A percentile compares a stretch with the other conserved stretches of the same genome.
phyloP scores from a whole-genome alignment of 352 stramenopile genomes.

The Globisporangium ultimum region DNA sequence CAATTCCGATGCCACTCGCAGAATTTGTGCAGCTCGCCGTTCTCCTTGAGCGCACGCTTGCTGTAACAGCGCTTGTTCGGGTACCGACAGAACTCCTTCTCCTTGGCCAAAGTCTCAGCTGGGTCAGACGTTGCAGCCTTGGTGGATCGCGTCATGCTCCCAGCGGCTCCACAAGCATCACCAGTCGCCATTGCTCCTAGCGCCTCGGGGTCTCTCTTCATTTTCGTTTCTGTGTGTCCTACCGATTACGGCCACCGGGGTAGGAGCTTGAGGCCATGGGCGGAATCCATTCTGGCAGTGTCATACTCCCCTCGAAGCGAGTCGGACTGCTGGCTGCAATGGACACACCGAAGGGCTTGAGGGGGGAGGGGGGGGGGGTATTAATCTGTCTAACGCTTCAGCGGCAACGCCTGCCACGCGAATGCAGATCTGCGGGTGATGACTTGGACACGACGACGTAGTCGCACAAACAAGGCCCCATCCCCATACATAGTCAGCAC shows the following conservation, averaged over 20 bases:
- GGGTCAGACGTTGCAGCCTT: neutral
- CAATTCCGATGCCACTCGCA: slow-evolving; percentile 69
- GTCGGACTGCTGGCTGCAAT: neutral
- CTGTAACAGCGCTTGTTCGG: slow-evolving; percentile 68
- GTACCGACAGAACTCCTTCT: slow-evolving; percentile 48
- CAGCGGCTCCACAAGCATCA: neutral
- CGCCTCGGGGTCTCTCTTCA: neutral
- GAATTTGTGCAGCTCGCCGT: slow-evolving; percentile 70
- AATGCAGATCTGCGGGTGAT: neutral
- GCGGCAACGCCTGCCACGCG: neutral
- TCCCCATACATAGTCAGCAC: too few relatives aligned
- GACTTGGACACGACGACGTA: neutral
- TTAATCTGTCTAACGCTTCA: neutral
- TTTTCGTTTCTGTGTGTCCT: slow-evolving; percentile 1
- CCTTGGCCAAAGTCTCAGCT: neutral
- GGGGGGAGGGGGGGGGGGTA: too few relatives aligned
- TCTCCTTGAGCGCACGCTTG: slow-evolving; percentile 62
- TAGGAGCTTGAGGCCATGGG: neutral
- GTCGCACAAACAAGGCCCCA: neutral
- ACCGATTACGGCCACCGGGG: neutral
- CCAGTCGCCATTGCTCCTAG: neutral
- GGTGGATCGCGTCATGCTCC: neutral
- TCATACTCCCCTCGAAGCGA: neutral
- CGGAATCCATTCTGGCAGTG: neutral
- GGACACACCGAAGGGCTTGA: too few relatives aligned